These are phyloP conservation scores for Xerocomus minutiporus DNA, from an alignment of 1,284 basidiomycete genomes.

Conservation along the genomic window DNA sequence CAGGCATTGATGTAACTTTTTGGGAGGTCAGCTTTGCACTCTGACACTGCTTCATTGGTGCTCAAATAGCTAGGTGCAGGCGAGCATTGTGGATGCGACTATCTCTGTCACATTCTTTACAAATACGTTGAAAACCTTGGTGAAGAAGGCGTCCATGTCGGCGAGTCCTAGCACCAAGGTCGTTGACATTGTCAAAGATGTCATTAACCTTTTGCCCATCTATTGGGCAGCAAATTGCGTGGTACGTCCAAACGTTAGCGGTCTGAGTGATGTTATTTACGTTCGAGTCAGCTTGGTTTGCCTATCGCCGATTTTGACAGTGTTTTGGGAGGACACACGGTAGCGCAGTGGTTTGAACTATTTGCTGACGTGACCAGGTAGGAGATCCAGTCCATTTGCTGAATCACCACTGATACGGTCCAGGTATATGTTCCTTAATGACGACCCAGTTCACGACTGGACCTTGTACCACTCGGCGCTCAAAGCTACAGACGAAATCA, in stretches of 20 bases:
- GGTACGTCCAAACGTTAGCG: conserved; percentile 36
- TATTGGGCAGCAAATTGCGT: conserved; percentile 62
- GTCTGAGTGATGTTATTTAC: conserved; percentile 21
- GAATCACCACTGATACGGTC: conserved; percentile 1
- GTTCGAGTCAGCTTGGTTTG: conserved; percentile 44
- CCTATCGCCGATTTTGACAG: conserved; percentile 54
- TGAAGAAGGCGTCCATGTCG: conserved; percentile 14
- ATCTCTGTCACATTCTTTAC: conserved; percentile 11
- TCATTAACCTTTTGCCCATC: conserved; percentile 63
- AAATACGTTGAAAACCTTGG: conserved; percentile 9
- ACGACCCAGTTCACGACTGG: conserved; percentile 56
- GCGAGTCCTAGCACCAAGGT: conserved; percentile 37
- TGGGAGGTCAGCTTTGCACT: conserved; percentile 17
- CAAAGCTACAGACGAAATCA: conserved; percentile 40
- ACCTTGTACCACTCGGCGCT: conserved; percentile 46
- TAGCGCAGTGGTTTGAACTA: conserved; percentile 45
- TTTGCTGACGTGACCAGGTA: conserved; percentile 56
- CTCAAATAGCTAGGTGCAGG: conserved; percentile 10
- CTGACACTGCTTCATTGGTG: background rate
- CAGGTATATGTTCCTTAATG: conserved; percentile 63
- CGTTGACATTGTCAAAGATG: conserved; percentile 69
- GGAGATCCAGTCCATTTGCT: background rate
- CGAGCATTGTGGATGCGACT: conserved; percentile 11
- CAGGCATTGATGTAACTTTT: background rate
- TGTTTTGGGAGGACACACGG: conserved; percentile 45